phyloP scores from a whole-genome alignment of 2,329 filamentous ascomycete species.

The Pestalotiopsis sp. region DNA sequence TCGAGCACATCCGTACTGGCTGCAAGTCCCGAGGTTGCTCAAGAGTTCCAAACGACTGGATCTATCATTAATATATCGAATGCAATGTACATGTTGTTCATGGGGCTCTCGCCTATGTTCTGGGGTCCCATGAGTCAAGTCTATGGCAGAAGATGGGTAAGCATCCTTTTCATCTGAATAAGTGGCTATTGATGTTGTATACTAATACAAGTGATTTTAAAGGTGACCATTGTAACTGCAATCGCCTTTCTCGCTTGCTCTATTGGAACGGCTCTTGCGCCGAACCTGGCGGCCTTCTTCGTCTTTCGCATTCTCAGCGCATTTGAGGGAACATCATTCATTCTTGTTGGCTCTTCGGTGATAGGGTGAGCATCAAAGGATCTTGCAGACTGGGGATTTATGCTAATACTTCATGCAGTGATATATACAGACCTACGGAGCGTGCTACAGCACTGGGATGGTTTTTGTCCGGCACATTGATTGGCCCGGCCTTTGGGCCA shows the following conservation, averaged over 20 bases:
- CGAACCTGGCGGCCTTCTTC: constrained; percentile 70
- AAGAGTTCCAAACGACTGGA: constrained; percentile 63
- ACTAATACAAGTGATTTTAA: constrained; percentile 13
- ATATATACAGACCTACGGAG: constrained; percentile 65
- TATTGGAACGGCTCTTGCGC: constrained; percentile 71
- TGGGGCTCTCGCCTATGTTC: constrained; percentile 69
- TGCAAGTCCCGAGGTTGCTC: constrained; percentile 72
- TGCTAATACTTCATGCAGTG: constrained; percentile 33
- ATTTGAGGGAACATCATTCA: constrained; percentile 73
- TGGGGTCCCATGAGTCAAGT: constrained; percentile 73
- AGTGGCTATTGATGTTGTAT: background rate
- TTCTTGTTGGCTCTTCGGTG: constrained; percentile 69
- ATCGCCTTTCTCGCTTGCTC: constrained; percentile 67
- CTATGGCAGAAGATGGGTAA: constrained; percentile 58
- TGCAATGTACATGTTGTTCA: constrained; percentile 69
- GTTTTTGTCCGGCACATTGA: constrained; percentile 70
- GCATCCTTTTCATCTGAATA: constrained; percentile 18
- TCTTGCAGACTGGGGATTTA: background rate
- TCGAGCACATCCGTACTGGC: constrained; percentile 73
- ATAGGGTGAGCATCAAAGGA: constrained; percentile 55
- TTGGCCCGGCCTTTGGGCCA: constrained; percentile 69
- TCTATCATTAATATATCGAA: constrained; percentile 73
- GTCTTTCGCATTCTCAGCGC: constrained; percentile 74
- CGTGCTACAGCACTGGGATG: constrained; percentile 72
- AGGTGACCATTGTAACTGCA: constrained; percentile 61